These are phyloP conservation scores for Puccinia polysora DNA, from an alignment of 1,284 basidiomycete species.

Conservation along the genomic window DNA sequence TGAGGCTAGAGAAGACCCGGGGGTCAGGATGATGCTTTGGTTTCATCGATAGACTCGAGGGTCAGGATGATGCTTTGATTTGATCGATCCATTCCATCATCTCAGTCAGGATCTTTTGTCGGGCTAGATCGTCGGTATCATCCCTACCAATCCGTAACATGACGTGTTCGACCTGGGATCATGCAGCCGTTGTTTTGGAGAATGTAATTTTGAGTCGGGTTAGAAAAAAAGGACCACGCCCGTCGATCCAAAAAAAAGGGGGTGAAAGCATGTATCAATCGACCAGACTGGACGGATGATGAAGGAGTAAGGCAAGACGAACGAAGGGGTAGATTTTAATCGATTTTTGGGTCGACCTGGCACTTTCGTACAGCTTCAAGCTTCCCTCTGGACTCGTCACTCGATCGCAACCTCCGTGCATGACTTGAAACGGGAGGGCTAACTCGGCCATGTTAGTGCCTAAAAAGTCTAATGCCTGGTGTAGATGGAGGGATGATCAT, in stretches of 20 bases:
- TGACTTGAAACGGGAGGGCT: conserved; percentile 48
- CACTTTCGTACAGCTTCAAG: conserved; percentile 1
- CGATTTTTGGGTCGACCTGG: conserved; percentile 19
- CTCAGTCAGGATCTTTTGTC: conserved; percentile 48
- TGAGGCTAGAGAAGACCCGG: too few species aligned
- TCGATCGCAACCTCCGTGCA: conserved; percentile 47
- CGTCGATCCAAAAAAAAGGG: neutral
- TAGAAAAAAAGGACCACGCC: neutral
- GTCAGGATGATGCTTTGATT: neutral
- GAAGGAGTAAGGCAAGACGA: neutral
- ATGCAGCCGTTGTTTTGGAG: too few species aligned
- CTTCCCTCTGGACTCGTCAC: conserved; percentile 34
- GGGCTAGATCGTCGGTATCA: conserved; percentile 47
- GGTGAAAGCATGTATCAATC: neutral
- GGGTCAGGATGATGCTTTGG: too few species aligned
- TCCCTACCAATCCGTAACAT: conserved; percentile 48
- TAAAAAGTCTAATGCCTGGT: conserved; percentile 20
- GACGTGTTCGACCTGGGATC: conserved; percentile 37
- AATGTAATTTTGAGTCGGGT: neutral
- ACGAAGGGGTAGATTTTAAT: conserved; percentile 35
- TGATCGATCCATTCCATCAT: conserved; percentile 48
- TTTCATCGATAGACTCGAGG: too few species aligned
- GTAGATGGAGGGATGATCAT: neutral
- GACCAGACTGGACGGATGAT: neutral
- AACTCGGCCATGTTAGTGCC: conserved; percentile 44